Evolutionary conservation across 495 filamentous ascomycete species (phyloP).

Genomic region (Gamarada debralockiae): DNA sequence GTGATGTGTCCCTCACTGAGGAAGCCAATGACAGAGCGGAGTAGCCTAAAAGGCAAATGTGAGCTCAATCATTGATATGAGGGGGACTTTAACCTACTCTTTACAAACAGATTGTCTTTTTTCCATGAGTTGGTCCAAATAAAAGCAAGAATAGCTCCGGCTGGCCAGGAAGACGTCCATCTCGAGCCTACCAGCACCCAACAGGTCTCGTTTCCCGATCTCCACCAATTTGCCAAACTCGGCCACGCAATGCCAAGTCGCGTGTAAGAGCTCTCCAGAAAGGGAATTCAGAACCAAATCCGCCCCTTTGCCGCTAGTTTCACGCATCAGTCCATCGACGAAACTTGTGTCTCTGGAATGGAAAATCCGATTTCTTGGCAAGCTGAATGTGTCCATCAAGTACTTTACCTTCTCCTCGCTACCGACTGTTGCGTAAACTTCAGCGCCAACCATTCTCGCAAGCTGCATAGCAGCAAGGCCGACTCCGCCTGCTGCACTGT

Average conservation of each 20-base stretch:
- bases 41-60: no score
- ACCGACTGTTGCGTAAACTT: slow-evolving; percentile 41
- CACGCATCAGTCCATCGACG: slow-evolving; percentile 30
- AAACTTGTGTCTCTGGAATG: slow-evolving; percentile 40
- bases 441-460: slow-evolving; percentile 31
- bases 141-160: no score
- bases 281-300: slow-evolving; percentile 65
- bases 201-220: no score
- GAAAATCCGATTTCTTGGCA: slow-evolving; percentile 48
- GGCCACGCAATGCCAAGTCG: slow-evolving; percentile 52
- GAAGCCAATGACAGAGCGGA: no score
- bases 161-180: no score
- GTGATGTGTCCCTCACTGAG: slow-evolving; percentile 24
- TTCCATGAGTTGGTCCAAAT: no score
- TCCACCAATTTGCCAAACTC: no score
- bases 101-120: no score
- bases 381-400: slow-evolving; percentile 44
- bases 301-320: slow-evolving; percentile 54
- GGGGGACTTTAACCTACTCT: no score
- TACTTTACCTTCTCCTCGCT: slow-evolving; percentile 43
- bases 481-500: slow-evolving; percentile 52
- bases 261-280: slow-evolving; percentile 37
- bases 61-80: no score
- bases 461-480: slow-evolving; percentile 58
- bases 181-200: no score